phyloP scores from a whole-genome alignment of 2,329 filamentous ascomycete species.

The Cryphonectria carpinicola region DNA sequence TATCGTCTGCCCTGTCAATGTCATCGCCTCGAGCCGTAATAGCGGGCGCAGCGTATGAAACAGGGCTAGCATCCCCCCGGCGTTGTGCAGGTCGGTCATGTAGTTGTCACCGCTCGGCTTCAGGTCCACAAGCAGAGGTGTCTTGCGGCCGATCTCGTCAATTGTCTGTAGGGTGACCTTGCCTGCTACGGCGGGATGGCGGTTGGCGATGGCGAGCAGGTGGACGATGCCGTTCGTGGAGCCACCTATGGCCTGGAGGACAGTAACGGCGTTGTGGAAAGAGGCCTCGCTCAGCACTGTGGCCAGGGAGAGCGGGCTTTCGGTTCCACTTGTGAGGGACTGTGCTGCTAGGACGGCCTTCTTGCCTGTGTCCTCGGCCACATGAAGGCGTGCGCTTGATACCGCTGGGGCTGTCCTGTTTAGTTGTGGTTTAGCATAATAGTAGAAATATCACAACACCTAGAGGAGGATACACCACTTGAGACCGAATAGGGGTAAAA shows the following conservation, averaged over 20 bases:
- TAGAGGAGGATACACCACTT: too few species aligned
- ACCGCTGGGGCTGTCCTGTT: conserved; percentile 70
- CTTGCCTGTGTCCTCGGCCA: conserved; percentile 74
- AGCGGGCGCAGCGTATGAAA: conserved; percentile 78
- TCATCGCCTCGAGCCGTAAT: conserved; percentile 75
- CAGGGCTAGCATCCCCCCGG: conserved; percentile 82
- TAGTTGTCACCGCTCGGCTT: conserved; percentile 86
- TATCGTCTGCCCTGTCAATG: conserved; percentile 83
- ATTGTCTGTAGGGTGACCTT: conserved; percentile 75
- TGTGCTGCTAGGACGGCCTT: conserved; percentile 68
- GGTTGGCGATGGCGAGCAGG: conserved; percentile 81
- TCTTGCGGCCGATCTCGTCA: conserved; percentile 75
- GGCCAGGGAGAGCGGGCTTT: conserved; percentile 65
- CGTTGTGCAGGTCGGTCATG: conserved; percentile 88
- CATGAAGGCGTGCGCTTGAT: conserved; percentile 77
- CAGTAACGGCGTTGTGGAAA: conserved; percentile 84
- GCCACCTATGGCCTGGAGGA: conserved; percentile 83
- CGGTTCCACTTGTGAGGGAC: conserved; percentile 46
- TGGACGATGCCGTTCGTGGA: conserved; percentile 87
- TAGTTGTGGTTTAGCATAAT: neutral
- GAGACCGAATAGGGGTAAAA: neutral
- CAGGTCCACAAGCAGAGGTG: conserved; percentile 81
- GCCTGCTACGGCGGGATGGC: conserved; percentile 66
- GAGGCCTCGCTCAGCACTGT: conserved; percentile 66
- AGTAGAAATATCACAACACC: neutral